Conservation (phyloP, 176 grass and related monocot genomes). For the Puccinellia tenuiflora region DNA sequence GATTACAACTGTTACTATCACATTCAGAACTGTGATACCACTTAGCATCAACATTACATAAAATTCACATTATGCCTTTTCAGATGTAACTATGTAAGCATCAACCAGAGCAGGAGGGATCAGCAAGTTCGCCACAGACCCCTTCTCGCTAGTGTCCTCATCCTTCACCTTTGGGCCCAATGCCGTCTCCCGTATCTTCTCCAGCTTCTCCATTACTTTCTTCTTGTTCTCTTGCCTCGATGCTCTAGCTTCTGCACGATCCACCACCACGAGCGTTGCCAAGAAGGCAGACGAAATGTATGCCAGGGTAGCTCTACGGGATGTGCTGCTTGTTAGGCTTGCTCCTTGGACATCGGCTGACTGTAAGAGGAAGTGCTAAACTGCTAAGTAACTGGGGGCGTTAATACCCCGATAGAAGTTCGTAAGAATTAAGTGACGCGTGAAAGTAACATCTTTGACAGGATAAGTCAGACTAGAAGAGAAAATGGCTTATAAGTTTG, state of each 20-base stretch:
- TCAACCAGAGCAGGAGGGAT: slow-evolving; percentile 32
- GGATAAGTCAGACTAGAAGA: neutral
- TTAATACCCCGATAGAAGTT: neutral
- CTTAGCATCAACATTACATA: neutral
- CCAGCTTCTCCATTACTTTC: slow-evolving; percentile 70
- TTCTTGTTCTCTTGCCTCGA: slow-evolving; percentile 55
- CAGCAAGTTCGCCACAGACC: slow-evolving; percentile 22
- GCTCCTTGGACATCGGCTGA: neutral
- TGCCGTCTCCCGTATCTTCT: slow-evolving; percentile 61
- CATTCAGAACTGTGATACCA: neutral
- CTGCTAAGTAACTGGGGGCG: neutral
- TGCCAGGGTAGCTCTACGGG: slow-evolving; percentile 55
- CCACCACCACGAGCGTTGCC: slow-evolving; percentile 18
- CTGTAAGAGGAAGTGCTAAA: slow-evolving; percentile 14
- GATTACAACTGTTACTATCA: neutral
- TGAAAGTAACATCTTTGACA: neutral
- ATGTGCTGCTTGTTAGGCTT: slow-evolving; percentile 15
- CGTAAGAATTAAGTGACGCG: neutral
- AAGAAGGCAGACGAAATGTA: slow-evolving; percentile 38
- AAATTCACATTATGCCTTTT: neutral
- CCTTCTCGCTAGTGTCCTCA: neutral
- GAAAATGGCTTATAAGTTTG: neutral
- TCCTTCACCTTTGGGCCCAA: slow-evolving; percentile 24
- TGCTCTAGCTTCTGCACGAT: slow-evolving; percentile 34
- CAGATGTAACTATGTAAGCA: slow-evolving; percentile 20